Evolutionary conservation across 2,329 filamentous ascomycete genomes (phyloP).

Genomic region (Stagonosporopsis cucurbitacearum): DNA sequence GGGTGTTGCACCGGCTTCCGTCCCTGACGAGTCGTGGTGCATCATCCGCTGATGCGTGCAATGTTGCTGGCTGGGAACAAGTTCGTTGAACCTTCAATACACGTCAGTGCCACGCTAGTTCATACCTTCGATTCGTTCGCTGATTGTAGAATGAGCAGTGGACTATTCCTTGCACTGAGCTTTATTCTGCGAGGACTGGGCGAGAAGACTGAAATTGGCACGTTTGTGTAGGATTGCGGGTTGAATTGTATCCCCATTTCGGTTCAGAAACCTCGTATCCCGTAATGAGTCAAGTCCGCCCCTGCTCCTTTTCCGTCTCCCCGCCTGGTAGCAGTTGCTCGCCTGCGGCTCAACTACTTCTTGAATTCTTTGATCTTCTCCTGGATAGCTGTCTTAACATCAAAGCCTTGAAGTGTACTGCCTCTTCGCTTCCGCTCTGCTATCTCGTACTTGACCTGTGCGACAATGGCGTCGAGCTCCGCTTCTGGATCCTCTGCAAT

Average conservation of each 20-base stretch:
- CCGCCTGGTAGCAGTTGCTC: no score
- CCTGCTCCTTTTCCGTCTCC: neutral
- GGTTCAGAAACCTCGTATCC: neutral
- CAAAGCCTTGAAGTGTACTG: constrained; percentile 43
- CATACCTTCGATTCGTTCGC: neutral
- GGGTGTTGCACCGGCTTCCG: neutral
- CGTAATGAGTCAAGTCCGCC: neutral
- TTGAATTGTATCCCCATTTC: neutral
- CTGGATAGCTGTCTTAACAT: constrained; percentile 46
- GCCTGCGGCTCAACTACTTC: constrained; percentile 7
- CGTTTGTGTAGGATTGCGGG: neutral
- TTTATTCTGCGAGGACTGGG: no score
- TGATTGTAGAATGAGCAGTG: neutral
- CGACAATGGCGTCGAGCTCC: constrained; percentile 79
- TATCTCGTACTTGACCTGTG: constrained; percentile 76
- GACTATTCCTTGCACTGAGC: neutral
- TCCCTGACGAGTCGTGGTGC: neutral
- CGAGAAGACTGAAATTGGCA: neutral
- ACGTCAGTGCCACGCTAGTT: neutral
- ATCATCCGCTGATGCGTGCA: neutral
- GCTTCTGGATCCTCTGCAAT: constrained; percentile 76
- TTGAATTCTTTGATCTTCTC: constrained; percentile 46
- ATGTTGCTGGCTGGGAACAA: neutral
- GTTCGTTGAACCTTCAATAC: neutral
- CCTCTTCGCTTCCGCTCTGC: constrained; percentile 62